A percentile compares a stretch with the other conserved stretches of the same genome.
Conservation (phyloP, 192 early-diverging fungal genomes). For the Backusella psychrophila region DNA sequence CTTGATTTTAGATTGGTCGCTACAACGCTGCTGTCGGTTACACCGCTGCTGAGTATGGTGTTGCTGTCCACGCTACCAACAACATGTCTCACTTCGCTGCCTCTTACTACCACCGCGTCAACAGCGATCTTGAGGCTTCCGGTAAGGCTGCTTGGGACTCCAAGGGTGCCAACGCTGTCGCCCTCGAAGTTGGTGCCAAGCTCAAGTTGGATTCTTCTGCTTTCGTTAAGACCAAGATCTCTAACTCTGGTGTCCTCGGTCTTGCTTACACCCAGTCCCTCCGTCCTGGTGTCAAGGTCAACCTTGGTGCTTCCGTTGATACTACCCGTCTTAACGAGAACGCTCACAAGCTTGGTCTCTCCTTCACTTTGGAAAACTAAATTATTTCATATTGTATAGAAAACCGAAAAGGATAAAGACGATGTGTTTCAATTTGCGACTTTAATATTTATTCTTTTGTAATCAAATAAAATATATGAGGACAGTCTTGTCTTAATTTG, state of each 20-base stretch:
- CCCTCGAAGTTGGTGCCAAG: slow-evolving; percentile 94
- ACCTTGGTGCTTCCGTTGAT: slow-evolving; percentile 91
- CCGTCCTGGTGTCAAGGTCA: slow-evolving; percentile 93
- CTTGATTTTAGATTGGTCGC: slow-evolving; percentile 54
- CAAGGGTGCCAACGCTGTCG: slow-evolving; percentile 85
- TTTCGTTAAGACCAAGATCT: slow-evolving; percentile 89
- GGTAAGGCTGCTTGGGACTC: slow-evolving; percentile 91
- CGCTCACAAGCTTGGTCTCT: slow-evolving; percentile 93
- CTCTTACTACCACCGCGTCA: slow-evolving; percentile 97
- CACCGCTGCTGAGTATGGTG: slow-evolving; percentile 81
- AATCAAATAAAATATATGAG: background rate
- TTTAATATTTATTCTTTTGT: background rate
- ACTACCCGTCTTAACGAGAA: slow-evolving; percentile 92
- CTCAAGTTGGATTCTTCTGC: slow-evolving; percentile 85
- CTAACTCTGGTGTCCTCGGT: slow-evolving; percentile 85
- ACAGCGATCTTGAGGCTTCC: slow-evolving; percentile 88
- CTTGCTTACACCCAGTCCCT: slow-evolving; percentile 93
- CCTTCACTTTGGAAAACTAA: slow-evolving; percentile 91
- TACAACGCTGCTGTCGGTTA: slow-evolving; percentile 91
- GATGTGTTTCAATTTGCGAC: background rate
- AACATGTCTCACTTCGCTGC: slow-evolving; percentile 86
- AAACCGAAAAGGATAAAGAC: background rate
- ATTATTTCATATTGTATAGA: slow-evolving; percentile 4
- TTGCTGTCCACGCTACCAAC: slow-evolving; percentile 91
- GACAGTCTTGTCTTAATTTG: background rate